Percentiles rank a stretch among this genome's conserved stretches.
Evolutionary conservation across 2,329 filamentous ascomycete genomes (phyloP).

Genomic region (Diaporthe citri): DNA sequence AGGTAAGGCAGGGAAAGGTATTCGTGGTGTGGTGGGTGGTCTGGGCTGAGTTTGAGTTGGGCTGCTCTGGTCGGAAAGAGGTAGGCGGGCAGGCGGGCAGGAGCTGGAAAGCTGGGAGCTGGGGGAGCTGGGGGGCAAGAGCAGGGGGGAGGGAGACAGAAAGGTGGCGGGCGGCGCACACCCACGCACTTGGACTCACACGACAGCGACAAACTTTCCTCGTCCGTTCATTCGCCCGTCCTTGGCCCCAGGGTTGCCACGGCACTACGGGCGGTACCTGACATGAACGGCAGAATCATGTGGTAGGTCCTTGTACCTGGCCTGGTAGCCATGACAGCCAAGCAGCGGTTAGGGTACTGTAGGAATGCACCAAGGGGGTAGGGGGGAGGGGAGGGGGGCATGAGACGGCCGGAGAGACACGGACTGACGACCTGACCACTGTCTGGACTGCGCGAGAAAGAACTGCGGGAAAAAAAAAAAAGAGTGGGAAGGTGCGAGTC

Average conservation of each 20-base stretch:
- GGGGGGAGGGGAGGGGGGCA: neutral
- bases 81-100: constrained; percentile 6
- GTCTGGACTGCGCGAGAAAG: constrained; percentile 18
- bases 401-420: constrained; percentile 30
- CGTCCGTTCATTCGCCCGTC: neutral
- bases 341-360: neutral
- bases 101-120: neutral
- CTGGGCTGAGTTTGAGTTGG: constrained; percentile 30
- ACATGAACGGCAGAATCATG: constrained; percentile 9
- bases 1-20: neutral
- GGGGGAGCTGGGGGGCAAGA: neutral
- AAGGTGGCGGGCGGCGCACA: constrained; percentile 22
- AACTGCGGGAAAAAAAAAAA: constrained; percentile 19
- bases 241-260: constrained; percentile 15
- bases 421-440: neutral
- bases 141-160: neutral
- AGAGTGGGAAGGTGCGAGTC: constrained; percentile 15
- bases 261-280: constrained; percentile 6
- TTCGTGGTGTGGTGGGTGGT: neutral
- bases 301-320: neutral
- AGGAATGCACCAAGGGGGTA: neutral
- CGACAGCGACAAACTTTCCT: constrained; percentile 8
- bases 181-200: neutral
- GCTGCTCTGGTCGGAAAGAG: constrained; percentile 1
- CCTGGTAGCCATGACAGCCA: neutral